phyloP scores from a whole-genome alignment of 2,329 filamentous ascomycete species.

The Talaromyces atroroseus region DNA sequence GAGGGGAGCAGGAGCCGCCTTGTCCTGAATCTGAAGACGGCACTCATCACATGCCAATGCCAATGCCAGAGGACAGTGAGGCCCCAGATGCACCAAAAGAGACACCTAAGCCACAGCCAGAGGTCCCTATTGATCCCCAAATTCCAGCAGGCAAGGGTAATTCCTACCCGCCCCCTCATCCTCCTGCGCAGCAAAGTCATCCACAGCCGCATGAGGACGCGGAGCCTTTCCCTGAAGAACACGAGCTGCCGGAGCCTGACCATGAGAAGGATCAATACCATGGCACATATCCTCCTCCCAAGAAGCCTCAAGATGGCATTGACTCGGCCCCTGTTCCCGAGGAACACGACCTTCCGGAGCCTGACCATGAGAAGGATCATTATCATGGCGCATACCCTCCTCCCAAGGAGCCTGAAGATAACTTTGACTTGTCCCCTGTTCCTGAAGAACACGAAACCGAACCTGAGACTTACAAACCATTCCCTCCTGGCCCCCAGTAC shows the following conservation, averaged over 20 bases:
- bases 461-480: neutral
- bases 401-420: neutral
- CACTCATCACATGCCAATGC: neutral
- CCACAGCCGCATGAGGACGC: neutral
- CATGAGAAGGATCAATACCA: neutral
- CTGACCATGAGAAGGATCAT: neutral
- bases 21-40: constrained; percentile 6
- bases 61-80: neutral
- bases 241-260: neutral
- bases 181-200: neutral
- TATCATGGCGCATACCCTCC: constrained; percentile 1
- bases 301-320: neutral
- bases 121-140: neutral
- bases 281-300: neutral
- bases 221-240: neutral
- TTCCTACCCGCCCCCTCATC: neutral
- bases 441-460: neutral
- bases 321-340: neutral
- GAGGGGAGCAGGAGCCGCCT: neutral
- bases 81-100: neutral
- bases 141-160: neutral
- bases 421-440: neutral
- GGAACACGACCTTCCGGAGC: neutral
- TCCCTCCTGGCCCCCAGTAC: neutral
- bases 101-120: neutral